Percentiles rank a stretch among this genome's conserved stretches.
These are phyloP conservation scores for Dendrobium nobile DNA, from an alignment of 106 monocot genomes.

Conservation along the genomic window DNA sequence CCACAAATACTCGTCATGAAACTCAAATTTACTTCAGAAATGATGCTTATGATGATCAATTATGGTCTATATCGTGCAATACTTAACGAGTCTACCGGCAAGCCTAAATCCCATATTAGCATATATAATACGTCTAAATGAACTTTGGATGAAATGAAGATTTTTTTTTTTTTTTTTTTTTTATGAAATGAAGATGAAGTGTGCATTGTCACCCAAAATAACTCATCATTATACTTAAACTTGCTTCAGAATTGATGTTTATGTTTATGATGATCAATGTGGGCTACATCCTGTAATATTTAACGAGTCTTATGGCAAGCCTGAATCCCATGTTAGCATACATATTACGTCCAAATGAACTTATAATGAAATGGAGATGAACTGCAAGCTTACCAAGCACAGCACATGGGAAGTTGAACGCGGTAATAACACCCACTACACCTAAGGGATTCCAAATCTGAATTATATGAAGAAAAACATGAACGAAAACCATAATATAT, in stretches of 20 bases:
- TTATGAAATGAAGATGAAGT: background rate
- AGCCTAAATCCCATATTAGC: background rate
- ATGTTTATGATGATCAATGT: background rate
- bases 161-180: too few relatives aligned
- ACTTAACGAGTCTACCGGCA: background rate
- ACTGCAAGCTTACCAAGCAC: slow-evolving; percentile 67
- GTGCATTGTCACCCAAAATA: background rate
- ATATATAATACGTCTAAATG: background rate
- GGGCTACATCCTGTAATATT: background rate
- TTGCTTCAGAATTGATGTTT: background rate
- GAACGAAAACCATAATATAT: background rate
- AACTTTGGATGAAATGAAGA: background rate
- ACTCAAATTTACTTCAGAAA: background rate
- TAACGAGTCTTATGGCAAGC: background rate
- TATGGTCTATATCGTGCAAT: background rate
- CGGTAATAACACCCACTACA: slow-evolving; percentile 94
- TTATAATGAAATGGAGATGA: background rate
- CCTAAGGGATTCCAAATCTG: slow-evolving; percentile 99
- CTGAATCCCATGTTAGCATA: background rate
- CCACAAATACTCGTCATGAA: background rate
- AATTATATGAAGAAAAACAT: slow-evolving; percentile 7
- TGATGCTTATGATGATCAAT: background rate
- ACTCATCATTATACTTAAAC: background rate
- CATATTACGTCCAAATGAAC: background rate
- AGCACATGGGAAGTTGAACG: slow-evolving; percentile 97